phyloP scores from a whole-genome alignment of 805 yeast genomes.

The Hanseniaspora clermontiae region DNA sequence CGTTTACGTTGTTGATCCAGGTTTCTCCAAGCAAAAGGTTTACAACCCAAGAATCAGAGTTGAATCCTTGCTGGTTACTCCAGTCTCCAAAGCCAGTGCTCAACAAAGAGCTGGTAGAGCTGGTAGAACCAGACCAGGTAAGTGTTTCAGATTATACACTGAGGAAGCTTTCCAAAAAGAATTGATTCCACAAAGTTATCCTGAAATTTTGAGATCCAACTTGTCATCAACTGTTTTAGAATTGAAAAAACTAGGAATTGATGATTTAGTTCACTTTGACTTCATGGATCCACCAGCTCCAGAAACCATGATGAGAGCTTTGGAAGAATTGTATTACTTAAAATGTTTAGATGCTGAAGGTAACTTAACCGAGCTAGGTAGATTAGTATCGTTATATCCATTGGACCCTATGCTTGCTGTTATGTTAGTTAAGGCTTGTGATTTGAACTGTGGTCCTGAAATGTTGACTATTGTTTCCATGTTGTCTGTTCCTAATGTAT shows the following conservation, averaged over 20 bases:
- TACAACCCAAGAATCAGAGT: slow-evolving; percentile 94
- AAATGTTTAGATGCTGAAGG: slow-evolving; percentile 89
- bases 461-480: slow-evolving; percentile 78
- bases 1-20: slow-evolving; percentile 95
- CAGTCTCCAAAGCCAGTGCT: slow-evolving; percentile 93
- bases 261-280: slow-evolving; percentile 93
- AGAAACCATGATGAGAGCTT: slow-evolving; percentile 98
- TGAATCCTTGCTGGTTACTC: slow-evolving; percentile 85
- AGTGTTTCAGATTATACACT: slow-evolving; percentile 89
- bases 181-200: slow-evolving; percentile 87
- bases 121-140: slow-evolving; percentile 98
- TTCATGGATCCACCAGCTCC: slow-evolving; percentile 99
- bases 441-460: slow-evolving; percentile 77
- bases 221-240: slow-evolving; percentile 84
- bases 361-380: slow-evolving; percentile 74
- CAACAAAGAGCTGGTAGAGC: slow-evolving; percentile 99
- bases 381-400: slow-evolving; percentile 86
- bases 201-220: slow-evolving; percentile 86
- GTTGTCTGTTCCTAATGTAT: slow-evolving; percentile 86
- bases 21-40: slow-evolving; percentile 91
- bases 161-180: slow-evolving; percentile 94
- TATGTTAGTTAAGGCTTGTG: slow-evolving; percentile 77
- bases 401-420: slow-evolving; percentile 92
- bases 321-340: slow-evolving; percentile 84
- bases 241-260: slow-evolving; percentile 84